Base-by-base conservation (phyloP, 257 asterid genomes). In the Nicotiana tomentosiformis region DNA sequence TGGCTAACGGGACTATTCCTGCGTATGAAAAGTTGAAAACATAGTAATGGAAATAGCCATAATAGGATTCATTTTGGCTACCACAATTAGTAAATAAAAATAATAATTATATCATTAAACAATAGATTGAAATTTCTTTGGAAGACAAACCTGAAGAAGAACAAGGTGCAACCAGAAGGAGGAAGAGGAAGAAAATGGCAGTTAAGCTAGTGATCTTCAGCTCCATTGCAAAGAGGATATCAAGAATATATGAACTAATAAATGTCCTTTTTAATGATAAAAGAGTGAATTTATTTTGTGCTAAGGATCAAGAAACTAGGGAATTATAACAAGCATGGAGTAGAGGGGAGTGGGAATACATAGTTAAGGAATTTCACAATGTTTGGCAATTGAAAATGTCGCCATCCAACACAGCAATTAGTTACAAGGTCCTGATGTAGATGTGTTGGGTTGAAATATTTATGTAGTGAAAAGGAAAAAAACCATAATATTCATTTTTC, bases 81-180 rank as follows among this genome's bases (percentile, higher is more conserved):
- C 43, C 43, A 37, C 49, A 7, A 7, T 39, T 39, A 7, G 49
- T 39, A 39, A 46, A 72, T 6, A 56, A 26, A n/a, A 70, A 74
- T 14, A 11, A 49, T 14, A 23, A 46, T 10, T 14, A 26, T 49
- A 23, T 74, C 39, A 23, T 32, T 5, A 74, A 49, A 49, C 62
- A 74, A 74, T 20, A 74, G 79, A 46, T 14, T 49, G 18, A 74
- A 49, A 23, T 23, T 74, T 9, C 23, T 30, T 39, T n/a, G 17
- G 61, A 5, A 35, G 51, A 65, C 57, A 58, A 46, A 78, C 93
- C 91, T 88, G 74, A 30, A 5, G 92, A 83, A 57, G 82, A 81
- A 78, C 83, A 82, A 43, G 88, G 91, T 35, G 58, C 77, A 64
- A 64, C 12, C 51, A 43, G 51, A 39, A 81, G 69, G 78, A 81